These are phyloP conservation scores for Cylindrodendrum hubeiense DNA, from an alignment of 2,329 filamentous ascomycete species.

Conservation along the genomic window DNA sequence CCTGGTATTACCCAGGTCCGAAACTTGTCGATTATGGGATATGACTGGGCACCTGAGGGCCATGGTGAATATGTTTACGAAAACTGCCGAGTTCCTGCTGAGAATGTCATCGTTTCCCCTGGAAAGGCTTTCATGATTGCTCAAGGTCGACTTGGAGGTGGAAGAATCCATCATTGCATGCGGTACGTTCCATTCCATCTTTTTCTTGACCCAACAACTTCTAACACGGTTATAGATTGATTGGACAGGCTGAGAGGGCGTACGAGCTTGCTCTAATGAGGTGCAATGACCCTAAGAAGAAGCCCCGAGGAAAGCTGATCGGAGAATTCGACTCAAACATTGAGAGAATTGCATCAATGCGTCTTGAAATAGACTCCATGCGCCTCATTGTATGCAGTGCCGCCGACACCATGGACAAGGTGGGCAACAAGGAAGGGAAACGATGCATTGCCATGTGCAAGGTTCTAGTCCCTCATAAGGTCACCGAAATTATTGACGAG, in stretches of 20 bases:
- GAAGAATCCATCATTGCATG: constrained; percentile 28
- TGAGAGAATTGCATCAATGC: constrained; percentile 86
- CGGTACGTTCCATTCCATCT: background rate
- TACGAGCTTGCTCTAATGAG: constrained; percentile 21
- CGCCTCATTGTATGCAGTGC: constrained; percentile 89
- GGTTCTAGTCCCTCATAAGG: constrained; percentile 82
- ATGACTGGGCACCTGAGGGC: constrained; percentile 92
- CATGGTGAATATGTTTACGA: constrained; percentile 90
- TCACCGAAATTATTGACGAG: constrained; percentile 86
- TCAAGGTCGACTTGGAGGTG: constrained; percentile 22
- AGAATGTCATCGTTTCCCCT: constrained; percentile 23
- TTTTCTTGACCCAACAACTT: constrained; percentile 34
- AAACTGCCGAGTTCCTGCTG: constrained; percentile 81
- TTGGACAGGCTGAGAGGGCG: constrained; percentile 49
- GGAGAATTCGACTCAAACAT: constrained; percentile 72
- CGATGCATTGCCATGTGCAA: constrained; percentile 93
- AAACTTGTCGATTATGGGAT: constrained; percentile 90
- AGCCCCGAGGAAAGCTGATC: constrained; percentile 24
- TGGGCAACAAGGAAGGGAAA: constrained; percentile 84
- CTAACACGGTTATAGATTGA: constrained; percentile 85
- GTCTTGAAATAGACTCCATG: constrained; percentile 89
- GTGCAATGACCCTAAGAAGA: constrained; percentile 31
- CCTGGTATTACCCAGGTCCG: constrained; percentile 87
- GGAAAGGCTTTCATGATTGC: constrained; percentile 22
- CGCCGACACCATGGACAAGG: constrained; percentile 87